These are phyloP conservation scores for Dillenia turbinata DNA, from an alignment of 164 flowering plant genomes.

Conservation along the genomic window DNA sequence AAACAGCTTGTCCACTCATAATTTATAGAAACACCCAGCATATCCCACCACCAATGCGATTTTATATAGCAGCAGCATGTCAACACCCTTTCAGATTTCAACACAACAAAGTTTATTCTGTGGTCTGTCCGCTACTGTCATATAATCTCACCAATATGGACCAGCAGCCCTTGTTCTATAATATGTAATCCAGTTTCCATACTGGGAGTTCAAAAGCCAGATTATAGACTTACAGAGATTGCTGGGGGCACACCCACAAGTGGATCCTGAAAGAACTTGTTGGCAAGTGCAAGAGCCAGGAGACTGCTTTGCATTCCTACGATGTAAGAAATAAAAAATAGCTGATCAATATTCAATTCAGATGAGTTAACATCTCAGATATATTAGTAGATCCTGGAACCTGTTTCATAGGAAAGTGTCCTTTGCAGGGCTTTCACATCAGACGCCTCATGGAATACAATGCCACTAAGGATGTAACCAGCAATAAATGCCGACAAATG, in stretches of 20 bases:
- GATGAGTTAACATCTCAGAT: neutral
- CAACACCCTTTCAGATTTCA: too few relatives aligned
- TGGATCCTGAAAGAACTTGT: conserved; percentile 86
- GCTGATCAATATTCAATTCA: neutral
- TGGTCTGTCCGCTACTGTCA: too few relatives aligned
- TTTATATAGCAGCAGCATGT: too few relatives aligned
- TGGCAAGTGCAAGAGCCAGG: conserved; percentile 91
- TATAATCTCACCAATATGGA: too few relatives aligned
- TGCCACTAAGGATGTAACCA: conserved; percentile 65
- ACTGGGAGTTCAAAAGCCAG: neutral
- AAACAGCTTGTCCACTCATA: too few relatives aligned
- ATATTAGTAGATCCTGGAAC: conserved; percentile 25
- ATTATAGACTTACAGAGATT: conserved; percentile 60
- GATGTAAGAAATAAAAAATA: neutral
- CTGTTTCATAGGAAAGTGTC: conserved; percentile 90
- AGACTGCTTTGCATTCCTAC: conserved; percentile 99
- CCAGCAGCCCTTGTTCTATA: too few relatives aligned
- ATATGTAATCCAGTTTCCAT: too few relatives aligned
- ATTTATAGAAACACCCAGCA: too few relatives aligned
- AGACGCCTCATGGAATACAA: conserved; percentile 46
- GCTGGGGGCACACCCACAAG: conserved; percentile 96
- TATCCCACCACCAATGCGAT: too few relatives aligned
- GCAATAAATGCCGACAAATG: conserved; percentile 72
- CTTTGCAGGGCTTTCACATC: conserved; percentile 82
- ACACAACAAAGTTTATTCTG: too few relatives aligned